These are phyloP conservation scores for Xylaria palmicola DNA, from an alignment of 495 filamentous ascomycete species.

Conservation along the genomic window DNA sequence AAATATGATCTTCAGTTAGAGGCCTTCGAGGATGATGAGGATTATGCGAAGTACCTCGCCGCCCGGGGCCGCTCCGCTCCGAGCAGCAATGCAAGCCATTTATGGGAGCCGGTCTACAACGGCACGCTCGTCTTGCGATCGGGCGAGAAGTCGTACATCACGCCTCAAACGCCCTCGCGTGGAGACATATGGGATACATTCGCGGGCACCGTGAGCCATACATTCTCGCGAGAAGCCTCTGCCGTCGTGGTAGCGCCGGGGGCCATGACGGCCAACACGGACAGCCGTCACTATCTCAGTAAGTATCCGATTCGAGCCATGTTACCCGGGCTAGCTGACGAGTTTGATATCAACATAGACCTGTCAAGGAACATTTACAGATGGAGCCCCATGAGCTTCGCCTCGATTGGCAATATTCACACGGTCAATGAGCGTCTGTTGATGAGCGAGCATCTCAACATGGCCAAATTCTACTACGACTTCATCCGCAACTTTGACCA, in stretches of 20 bases:
- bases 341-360: background rate
- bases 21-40: conserved; percentile 3
- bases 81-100: background rate
- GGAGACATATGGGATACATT: background rate
- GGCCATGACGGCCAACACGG: conserved; percentile 2
- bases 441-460: background rate
- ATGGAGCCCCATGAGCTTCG: background rate
- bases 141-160: background rate
- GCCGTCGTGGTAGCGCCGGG: background rate
- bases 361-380: background rate
- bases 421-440: background rate
- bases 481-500: conserved; percentile 2
- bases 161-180: background rate
- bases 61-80: background rate
- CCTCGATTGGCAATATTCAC: conserved; percentile 5
- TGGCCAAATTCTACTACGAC: conserved; percentile 7
- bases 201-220: background rate
- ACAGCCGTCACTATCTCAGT: background rate
- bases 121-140: background rate
- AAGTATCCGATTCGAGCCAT: too few relatives aligned
- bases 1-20: conserved; percentile 19
- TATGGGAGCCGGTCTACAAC: background rate
- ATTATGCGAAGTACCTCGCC: background rate
- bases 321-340: background rate
- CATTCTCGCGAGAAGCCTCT: background rate